Evolutionary conservation across 2,329 filamentous ascomycete genomes (phyloP).

Genomic region (Tricladium varicosporioides): DNA sequence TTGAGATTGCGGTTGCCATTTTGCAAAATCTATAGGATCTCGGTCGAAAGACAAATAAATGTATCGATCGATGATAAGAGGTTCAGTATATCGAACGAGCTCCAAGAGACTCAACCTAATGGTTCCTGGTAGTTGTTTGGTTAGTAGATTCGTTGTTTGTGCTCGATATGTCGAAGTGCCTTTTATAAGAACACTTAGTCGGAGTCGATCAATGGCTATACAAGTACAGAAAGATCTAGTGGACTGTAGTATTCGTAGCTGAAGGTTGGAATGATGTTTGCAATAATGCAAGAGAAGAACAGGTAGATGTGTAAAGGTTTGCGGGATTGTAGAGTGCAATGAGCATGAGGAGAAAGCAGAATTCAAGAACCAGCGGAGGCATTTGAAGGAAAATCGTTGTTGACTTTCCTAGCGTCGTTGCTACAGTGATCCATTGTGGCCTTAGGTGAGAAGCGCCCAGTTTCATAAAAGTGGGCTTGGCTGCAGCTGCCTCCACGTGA

Average conservation of each 20-base stretch:
- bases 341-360: conserved; percentile 30
- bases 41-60: conserved; percentile 49
- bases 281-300: conserved; percentile 27
- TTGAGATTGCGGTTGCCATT: conserved; percentile 88
- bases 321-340: conserved; percentile 30
- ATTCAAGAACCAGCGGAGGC: conserved; percentile 15
- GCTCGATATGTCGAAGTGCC: conserved; percentile 48
- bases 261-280: conserved; percentile 27
- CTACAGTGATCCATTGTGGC: neutral
- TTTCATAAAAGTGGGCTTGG: neutral
- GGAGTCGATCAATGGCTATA: conserved; percentile 47
- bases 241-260: conserved; percentile 32
- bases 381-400: conserved; percentile 14
- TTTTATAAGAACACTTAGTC: conserved; percentile 46
- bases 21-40: conserved; percentile 43
- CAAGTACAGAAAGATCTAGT: conserved; percentile 46
- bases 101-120: conserved; percentile 61
- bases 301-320: conserved; percentile 34
- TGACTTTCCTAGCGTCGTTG: conserved; percentile 21
- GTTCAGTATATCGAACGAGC: conserved; percentile 45
- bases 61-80: conserved; percentile 42
- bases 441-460: neutral
- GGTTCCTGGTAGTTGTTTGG: conserved; percentile 49
- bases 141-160: conserved; percentile 47
- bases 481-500: neutral